phyloP scores from a whole-genome alignment of 2,329 filamentous ascomycete genomes.

The Cytospora piceicola region DNA sequence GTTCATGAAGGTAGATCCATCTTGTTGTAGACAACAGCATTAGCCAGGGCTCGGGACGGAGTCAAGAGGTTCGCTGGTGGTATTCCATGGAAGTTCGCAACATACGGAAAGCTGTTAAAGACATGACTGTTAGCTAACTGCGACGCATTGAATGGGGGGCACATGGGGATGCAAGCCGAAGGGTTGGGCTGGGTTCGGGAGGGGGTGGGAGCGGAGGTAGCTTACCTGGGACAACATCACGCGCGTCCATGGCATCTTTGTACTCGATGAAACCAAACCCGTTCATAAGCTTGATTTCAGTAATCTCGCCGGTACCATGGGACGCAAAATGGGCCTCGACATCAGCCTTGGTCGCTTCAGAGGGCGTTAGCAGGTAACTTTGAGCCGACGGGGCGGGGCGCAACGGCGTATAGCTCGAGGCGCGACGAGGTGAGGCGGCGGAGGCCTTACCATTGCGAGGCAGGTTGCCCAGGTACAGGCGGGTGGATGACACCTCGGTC shows the following conservation, averaged over 20 bases:
- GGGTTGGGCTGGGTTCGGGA: conserved; percentile 25
- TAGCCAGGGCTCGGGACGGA: conserved; percentile 42
- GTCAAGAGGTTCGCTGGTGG: conserved; percentile 37
- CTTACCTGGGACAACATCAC: conserved; percentile 97
- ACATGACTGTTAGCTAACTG: conserved; percentile 35
- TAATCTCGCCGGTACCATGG: conserved; percentile 96
- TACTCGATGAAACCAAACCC: conserved; percentile 99
- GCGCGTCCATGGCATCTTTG: conserved; percentile 96
- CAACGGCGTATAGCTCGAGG: conserved; percentile 18
- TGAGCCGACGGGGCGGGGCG: conserved; percentile 31
- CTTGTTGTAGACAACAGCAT: conserved; percentile 54
- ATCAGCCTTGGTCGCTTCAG: conserved; percentile 90
- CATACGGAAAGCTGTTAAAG: conserved; percentile 63
- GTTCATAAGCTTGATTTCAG: conserved; percentile 99
- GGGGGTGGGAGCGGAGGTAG: conserved; percentile 19
- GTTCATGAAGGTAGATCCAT: conserved; percentile 98
- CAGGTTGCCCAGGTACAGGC: conserved; percentile 97
- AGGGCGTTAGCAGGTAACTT: conserved; percentile 15
- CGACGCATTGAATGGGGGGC: conserved; percentile 31
- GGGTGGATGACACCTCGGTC: conserved; percentile 89
- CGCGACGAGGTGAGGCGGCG: conserved; percentile 21
- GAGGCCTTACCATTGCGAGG: conserved; percentile 82
- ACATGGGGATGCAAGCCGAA: conserved; percentile 28
- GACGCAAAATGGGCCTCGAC: conserved; percentile 94
- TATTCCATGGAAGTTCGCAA: conserved; percentile 44